Evolutionary conservation across 2,329 filamentous ascomycete species (phyloP).

Genomic region (Trichophyton schoenleinii): DNA sequence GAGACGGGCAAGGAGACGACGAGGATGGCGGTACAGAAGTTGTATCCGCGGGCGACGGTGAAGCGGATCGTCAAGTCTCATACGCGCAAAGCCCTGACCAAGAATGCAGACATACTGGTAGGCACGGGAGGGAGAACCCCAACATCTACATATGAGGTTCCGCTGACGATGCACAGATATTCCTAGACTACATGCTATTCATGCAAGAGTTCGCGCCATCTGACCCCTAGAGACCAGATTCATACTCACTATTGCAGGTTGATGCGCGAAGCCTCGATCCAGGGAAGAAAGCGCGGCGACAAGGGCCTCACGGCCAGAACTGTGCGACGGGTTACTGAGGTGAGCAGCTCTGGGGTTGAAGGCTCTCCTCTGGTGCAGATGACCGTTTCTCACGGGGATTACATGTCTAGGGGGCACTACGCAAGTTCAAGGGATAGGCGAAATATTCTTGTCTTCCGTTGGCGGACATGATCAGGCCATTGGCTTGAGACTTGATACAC

Average conservation of each 20-base stretch:
- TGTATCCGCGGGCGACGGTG: conserved; percentile 71
- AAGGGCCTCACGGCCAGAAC: conserved; percentile 61
- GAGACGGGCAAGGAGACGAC: background rate
- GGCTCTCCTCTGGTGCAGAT: background rate
- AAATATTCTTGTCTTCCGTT: no score
- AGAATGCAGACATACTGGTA: conserved; percentile 77
- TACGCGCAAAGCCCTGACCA: conserved; percentile 64
- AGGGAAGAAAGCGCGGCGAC: conserved; percentile 61
- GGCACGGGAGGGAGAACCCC: conserved; percentile 16
- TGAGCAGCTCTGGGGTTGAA: conserved; percentile 30
- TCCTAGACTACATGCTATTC: conserved; percentile 72
- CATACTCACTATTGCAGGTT: conserved; percentile 39
- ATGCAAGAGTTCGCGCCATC: conserved; percentile 47
- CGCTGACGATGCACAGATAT: conserved; percentile 48
- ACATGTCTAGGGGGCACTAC: background rate
- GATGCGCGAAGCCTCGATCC: conserved; percentile 66
- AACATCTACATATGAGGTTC: background rate
- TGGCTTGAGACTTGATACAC: no score
- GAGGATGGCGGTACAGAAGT: conserved; percentile 52
- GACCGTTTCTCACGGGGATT: background rate
- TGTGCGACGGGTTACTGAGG: conserved; percentile 64
- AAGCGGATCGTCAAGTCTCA: conserved; percentile 88
- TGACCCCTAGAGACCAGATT: background rate
- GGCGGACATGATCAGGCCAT: no score
- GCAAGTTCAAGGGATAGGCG: conserved; percentile 9